phyloP scores from a whole-genome alignment of 2,329 filamentous ascomycete species.

The Domatiomyces globalis region DNA sequence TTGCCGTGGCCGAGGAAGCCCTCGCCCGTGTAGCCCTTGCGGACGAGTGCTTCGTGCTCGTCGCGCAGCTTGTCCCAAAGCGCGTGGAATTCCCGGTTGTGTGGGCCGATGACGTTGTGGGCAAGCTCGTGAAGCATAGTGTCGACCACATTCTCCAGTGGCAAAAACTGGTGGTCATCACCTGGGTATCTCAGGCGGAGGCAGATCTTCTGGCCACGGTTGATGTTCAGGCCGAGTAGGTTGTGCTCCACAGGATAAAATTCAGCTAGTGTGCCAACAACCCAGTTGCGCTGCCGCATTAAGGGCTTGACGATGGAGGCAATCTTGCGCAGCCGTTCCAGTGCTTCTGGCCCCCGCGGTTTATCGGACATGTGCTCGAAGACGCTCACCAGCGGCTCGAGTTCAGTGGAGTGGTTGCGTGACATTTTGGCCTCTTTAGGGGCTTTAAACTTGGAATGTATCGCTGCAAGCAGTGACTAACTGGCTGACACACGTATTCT shows the following conservation, averaged over 20 bases:
- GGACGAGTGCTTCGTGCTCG: slow-evolving; percentile 60
- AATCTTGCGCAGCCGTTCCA: slow-evolving; percentile 57
- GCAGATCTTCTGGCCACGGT: slow-evolving; percentile 63
- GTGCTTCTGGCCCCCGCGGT: slow-evolving; percentile 37
- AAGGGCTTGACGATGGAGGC: slow-evolving; percentile 87
- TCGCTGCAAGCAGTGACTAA: neutral
- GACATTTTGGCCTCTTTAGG: slow-evolving; percentile 6
- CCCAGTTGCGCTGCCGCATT: slow-evolving; percentile 77
- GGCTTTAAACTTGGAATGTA: neutral
- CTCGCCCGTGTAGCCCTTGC: slow-evolving; percentile 82
- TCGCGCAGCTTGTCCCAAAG: slow-evolving; percentile 83
- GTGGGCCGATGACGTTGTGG: slow-evolving; percentile 74
- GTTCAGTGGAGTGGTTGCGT: slow-evolving; percentile 19
- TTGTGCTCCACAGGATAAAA: slow-evolving; percentile 66
- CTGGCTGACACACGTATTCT: neutral
- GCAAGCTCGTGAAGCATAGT: slow-evolving; percentile 88
- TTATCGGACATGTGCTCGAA: slow-evolving; percentile 40
- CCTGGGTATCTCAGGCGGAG: slow-evolving; percentile 64
- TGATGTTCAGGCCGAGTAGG: slow-evolving; percentile 68
- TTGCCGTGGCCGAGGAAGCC: slow-evolving; percentile 67
- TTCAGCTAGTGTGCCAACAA: slow-evolving; percentile 63
- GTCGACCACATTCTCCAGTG: slow-evolving; percentile 66
- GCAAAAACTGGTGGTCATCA: slow-evolving; percentile 63
- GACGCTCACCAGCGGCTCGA: slow-evolving; percentile 35
- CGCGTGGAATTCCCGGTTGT: slow-evolving; percentile 68